phyloP scores from a whole-genome alignment of 2,329 filamentous ascomycete genomes.

The Diplodia sapinea region DNA sequence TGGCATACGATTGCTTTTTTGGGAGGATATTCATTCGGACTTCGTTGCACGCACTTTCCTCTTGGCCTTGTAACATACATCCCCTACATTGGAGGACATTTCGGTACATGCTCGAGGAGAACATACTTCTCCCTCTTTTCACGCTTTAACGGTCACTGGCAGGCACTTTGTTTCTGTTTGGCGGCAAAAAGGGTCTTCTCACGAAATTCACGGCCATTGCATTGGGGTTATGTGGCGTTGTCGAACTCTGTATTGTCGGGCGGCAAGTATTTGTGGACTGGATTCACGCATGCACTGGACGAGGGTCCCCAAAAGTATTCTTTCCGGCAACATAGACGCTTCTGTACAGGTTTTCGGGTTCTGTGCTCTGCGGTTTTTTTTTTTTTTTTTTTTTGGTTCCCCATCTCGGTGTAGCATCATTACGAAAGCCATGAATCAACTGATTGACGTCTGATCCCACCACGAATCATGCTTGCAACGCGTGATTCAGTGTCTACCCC shows the following conservation, averaged over 20 bases:
- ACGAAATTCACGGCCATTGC: conserved; percentile 25
- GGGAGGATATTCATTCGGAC: background rate
- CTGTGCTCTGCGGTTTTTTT: background rate
- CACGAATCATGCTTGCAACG: background rate
- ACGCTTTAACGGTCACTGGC: background rate
- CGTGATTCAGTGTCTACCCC: background rate
- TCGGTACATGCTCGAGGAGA: conserved; percentile 10
- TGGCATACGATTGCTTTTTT: conserved; percentile 4
- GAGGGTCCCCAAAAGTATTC: conserved; percentile 11
- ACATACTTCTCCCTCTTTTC: background rate
- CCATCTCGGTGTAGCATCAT: conserved; percentile 12
- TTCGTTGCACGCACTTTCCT: conserved; percentile 20
- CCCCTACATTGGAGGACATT: conserved; percentile 8
- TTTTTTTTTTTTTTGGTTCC: background rate
- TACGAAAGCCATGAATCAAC: conserved; percentile 15
- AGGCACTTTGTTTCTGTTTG: background rate
- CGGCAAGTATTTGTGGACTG: background rate
- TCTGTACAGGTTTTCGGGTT: conserved; percentile 1
- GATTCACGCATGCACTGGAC: background rate
- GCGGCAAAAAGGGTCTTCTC: background rate
- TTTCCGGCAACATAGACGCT: conserved; percentile 13
- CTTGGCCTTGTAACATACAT: conserved; percentile 16
- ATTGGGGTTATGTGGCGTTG: conserved; percentile 1
- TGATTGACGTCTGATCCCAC: background rate
- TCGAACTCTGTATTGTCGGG: background rate